Percentiles rank a stretch among this genome's conserved stretches.
phyloP scores from a whole-genome alignment of 371 early-diverging fungal species.

The Mucor piriformis region DNA sequence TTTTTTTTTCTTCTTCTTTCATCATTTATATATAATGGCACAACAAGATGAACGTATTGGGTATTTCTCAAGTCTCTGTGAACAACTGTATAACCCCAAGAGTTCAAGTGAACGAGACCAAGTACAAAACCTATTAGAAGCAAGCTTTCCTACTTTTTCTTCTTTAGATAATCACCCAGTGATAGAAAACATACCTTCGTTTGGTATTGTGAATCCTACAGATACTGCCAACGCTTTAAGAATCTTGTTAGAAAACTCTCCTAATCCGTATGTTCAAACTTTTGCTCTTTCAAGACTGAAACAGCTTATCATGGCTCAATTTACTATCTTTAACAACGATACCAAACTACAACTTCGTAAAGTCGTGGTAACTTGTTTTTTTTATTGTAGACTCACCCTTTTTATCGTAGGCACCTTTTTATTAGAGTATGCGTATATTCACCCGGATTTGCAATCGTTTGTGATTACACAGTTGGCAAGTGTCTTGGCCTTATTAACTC shows the following conservation, averaged over 20 bases:
- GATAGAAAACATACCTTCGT: conserved; percentile 26
- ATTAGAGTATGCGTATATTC: conserved; percentile 62
- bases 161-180: conserved; percentile 31
- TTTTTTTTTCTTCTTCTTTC: conserved; percentile 11
- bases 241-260: conserved; percentile 68
- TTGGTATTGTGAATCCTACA: conserved; percentile 60
- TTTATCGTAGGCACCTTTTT: conserved; percentile 56
- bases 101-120: conserved; percentile 53
- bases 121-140: conserved; percentile 71
- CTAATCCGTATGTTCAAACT: conserved; percentile 69
- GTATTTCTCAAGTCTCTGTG: conserved; percentile 42
- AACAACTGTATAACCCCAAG: conserved; percentile 60
- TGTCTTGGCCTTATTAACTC: conserved; percentile 73
- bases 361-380: not conserved
- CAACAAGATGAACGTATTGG: conserved; percentile 28
- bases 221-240: conserved; percentile 68
- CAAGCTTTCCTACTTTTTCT: conserved; percentile 79
- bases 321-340: conserved; percentile 59
- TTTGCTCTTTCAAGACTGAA: conserved; percentile 69
- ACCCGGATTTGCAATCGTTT: conserved; percentile 62
- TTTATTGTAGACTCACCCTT: not conserved
- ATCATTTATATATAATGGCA: conserved; percentile 6
- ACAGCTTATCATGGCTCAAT: conserved; percentile 69
- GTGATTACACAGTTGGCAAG: conserved; percentile 66
- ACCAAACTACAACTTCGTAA: conserved; percentile 69